phyloP scores from a whole-genome alignment of 1,284 basidiomycete genomes.

The Cryptococcus sp. region DNA sequence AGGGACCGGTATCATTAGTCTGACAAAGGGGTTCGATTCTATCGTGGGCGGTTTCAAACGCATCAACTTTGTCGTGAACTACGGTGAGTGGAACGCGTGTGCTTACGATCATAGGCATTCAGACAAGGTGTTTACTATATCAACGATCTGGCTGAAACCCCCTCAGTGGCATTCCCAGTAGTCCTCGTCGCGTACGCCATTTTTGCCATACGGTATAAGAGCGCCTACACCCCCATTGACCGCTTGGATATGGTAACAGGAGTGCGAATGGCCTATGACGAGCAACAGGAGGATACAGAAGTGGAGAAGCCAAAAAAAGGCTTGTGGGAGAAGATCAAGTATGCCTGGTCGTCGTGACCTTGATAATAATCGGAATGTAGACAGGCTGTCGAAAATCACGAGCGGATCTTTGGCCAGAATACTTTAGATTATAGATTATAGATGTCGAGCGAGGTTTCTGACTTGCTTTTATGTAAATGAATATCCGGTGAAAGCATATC shows the following conservation, averaged over 20 bases:
- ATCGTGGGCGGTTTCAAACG: slow-evolving; percentile 9
- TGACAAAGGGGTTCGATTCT: slow-evolving; percentile 18
- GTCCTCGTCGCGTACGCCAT: slow-evolving; percentile 12
- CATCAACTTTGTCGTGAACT: slow-evolving; percentile 9
- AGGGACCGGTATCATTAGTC: slow-evolving; percentile 11
- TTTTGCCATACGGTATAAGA: slow-evolving; percentile 1
- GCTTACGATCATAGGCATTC: background rate
- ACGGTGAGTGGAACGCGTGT: slow-evolving; percentile 1
- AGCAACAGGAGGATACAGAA: slow-evolving; percentile 6
- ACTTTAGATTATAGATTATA: too few species aligned
- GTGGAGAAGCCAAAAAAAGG: slow-evolving; percentile 6
- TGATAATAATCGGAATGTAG: too few species aligned
- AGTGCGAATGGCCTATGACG: slow-evolving; percentile 11
- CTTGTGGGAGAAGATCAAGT: slow-evolving; percentile 13
- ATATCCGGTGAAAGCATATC: too few species aligned
- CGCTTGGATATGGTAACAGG: background rate
- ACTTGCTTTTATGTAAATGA: too few species aligned
- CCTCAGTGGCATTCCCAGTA: slow-evolving; percentile 11
- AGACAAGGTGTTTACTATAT: background rate
- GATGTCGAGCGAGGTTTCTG: too few species aligned
- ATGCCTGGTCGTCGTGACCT: slow-evolving; percentile 6
- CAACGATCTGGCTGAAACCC: too few species aligned
- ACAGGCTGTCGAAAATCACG: too few species aligned
- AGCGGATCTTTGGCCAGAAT: too few species aligned
- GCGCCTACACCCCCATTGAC: slow-evolving; percentile 1